These are phyloP conservation scores for Heritiera littoralis DNA, from an alignment of 345 rosid species.

Conservation along the genomic window DNA sequence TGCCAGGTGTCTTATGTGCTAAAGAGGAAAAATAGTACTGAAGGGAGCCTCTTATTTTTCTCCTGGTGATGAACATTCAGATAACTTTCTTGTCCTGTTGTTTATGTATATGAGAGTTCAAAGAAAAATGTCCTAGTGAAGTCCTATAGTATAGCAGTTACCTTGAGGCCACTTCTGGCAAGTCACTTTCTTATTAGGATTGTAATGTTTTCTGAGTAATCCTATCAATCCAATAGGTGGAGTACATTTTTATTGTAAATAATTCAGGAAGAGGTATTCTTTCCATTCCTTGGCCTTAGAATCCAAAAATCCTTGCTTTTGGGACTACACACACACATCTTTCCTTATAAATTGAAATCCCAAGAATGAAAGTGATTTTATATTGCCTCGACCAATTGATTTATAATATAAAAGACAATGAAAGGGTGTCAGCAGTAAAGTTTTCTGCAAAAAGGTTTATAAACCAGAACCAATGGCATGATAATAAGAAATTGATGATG, in stretches of 20 bases:
- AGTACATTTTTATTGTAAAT: not conserved
- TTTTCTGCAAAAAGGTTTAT: not conserved
- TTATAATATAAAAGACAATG: not conserved
- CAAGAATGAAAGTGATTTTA: not conserved
- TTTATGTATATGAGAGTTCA: not conserved
- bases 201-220: conserved; percentile 6
- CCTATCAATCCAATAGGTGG: conserved; percentile 8
- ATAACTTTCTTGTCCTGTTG: not conserved
- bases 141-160: not conserved
- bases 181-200: not conserved
- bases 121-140: not conserved
- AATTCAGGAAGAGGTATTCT: not conserved
- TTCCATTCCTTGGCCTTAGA: not conserved
- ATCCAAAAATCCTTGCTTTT: not conserved
- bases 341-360: not conserved
- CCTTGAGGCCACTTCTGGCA: not conserved
- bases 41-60: not conserved
- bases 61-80: not conserved
- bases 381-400: not conserved
- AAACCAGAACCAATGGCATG: not conserved
- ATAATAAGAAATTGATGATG: not conserved
- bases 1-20: no score
- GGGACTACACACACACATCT: not conserved
- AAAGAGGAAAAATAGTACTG: no score
- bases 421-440: not conserved